Evolutionary conservation across 805 yeast species (phyloP).

Genomic region (Candida vartiovaarae): DNA sequence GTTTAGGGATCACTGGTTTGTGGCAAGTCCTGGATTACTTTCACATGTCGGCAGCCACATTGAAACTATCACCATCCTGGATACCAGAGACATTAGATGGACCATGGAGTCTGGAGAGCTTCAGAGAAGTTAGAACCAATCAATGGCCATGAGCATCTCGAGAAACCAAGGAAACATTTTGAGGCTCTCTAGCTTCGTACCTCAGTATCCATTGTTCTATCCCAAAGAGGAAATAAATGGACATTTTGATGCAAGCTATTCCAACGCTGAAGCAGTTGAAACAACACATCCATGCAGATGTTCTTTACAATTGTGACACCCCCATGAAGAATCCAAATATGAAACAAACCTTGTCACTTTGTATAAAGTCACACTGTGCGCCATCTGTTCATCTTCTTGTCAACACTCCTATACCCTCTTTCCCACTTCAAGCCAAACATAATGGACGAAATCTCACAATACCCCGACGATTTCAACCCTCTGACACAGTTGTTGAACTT

Average conservation of each 20-base stretch:
- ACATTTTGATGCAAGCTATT: not conserved
- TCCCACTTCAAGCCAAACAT: not conserved
- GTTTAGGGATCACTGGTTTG: too few species aligned
- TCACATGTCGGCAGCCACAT: too few species aligned
- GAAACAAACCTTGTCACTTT: not conserved
- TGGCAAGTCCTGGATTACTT: too few species aligned
- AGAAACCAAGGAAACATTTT: not conserved
- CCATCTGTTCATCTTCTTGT: not conserved
- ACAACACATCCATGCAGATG: too few species aligned
- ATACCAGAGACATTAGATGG: too few species aligned
- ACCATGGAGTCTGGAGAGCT: too few species aligned
- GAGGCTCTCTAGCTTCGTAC: not conserved
- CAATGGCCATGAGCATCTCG: too few species aligned
- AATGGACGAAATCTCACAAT: slow-evolving; percentile 3
- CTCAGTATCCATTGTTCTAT: slow-evolving; percentile 2
- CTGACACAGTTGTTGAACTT: slow-evolving; percentile 28
- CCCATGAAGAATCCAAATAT: not conserved
- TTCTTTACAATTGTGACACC: too few species aligned
- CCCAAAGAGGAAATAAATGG: slow-evolving; percentile 4
- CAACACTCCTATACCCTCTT: not conserved
- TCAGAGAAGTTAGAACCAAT: too few species aligned
- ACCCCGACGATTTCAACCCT: slow-evolving; percentile 19
- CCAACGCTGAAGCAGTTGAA: too few species aligned
- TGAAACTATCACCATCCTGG: too few species aligned
- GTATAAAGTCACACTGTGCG: not conserved